Conservation (phyloP, 2,329 filamentous ascomycete genomes). For the Paecilomyces niveus region DNA sequence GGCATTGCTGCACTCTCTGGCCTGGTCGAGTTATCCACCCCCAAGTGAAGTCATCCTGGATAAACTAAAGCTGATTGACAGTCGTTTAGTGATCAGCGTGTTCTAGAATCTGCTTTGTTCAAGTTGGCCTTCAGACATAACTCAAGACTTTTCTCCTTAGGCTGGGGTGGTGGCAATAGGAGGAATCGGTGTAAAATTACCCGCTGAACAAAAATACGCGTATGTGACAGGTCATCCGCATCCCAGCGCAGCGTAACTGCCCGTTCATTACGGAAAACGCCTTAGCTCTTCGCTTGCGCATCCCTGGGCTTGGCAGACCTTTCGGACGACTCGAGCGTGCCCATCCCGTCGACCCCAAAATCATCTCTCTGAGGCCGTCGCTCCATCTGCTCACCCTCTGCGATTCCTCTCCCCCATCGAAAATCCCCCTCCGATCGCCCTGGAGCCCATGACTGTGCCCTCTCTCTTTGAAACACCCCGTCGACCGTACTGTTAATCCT, state of each 20-base stretch:
- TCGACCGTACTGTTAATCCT: conserved; percentile 19
- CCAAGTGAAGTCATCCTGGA: too few relatives aligned
- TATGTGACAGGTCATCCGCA: conserved; percentile 7
- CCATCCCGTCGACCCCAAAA: conserved; percentile 20
- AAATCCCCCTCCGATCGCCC: conserved; percentile 3
- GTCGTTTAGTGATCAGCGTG: too few relatives aligned
- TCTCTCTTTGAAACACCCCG: background rate
- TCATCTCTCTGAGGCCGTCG: conserved; percentile 7
- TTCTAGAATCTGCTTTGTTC: too few relatives aligned
- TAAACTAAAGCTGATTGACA: too few relatives aligned
- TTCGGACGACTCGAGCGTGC: conserved; percentile 5
- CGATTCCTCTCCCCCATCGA: conserved; percentile 8
- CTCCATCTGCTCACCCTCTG: conserved; percentile 3
- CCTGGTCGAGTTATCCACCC: too few relatives aligned
- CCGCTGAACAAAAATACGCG: background rate
- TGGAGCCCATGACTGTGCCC: background rate
- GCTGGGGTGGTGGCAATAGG: conserved; percentile 9
- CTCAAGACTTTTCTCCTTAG: too few relatives aligned
- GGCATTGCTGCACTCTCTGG: too few relatives aligned
- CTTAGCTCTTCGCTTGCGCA: conserved; percentile 20
- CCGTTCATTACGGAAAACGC: background rate
- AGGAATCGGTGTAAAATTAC: background rate
- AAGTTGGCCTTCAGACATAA: too few relatives aligned
- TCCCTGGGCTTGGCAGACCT: conserved; percentile 28
- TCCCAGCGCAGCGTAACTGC: conserved; percentile 5